These are phyloP conservation scores for Podospora fimiseda DNA, from an alignment of 495 filamentous ascomycete species.

Conservation along the genomic window DNA sequence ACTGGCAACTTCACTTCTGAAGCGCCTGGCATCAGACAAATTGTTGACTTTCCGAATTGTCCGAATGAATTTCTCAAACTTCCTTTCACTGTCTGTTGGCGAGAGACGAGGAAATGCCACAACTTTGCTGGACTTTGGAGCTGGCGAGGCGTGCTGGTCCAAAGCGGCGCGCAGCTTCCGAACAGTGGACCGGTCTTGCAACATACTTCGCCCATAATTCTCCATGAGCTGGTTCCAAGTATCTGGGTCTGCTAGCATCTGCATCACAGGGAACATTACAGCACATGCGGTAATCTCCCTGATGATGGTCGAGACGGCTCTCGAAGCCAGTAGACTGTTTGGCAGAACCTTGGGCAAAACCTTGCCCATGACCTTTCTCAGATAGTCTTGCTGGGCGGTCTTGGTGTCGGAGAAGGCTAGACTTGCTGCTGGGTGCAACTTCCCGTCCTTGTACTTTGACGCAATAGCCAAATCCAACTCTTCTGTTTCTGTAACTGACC, in stretches of 20 bases:
- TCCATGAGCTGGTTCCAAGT: conserved; percentile 96
- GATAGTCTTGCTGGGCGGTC: conserved; percentile 75
- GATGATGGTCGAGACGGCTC: conserved; percentile 70
- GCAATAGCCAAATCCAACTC: conserved; percentile 93
- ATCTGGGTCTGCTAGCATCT: conserved; percentile 78
- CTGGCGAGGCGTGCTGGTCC: conserved; percentile 88
- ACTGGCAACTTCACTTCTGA: conserved; percentile 86
- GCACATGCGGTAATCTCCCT: conserved; percentile 79
- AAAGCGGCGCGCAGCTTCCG: conserved; percentile 88
- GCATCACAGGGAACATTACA: conserved; percentile 63
- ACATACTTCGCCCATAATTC: conserved; percentile 74
- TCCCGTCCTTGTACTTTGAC: conserved; percentile 82
- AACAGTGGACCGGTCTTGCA: conserved; percentile 94
- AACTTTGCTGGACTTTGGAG: conserved; percentile 57
- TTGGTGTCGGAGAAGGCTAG: conserved; percentile 76
- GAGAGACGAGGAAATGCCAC: conserved; percentile 53
- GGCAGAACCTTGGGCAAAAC: conserved; percentile 75
- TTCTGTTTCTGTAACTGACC: conserved; percentile 90
- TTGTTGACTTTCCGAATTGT: conserved; percentile 84
- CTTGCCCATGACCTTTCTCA: conserved; percentile 61
- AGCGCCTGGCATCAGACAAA: conserved; percentile 86
- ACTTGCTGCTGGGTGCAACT: conserved; percentile 82
- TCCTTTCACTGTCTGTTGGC: conserved; percentile 71
- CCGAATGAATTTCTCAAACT: conserved; percentile 90
- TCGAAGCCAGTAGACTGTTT: conserved; percentile 63